A percentile compares a stretch with the other conserved stretches of the same genome.
Evolutionary conservation across 139 green algal species (phyloP).

Genomic region (Tetraselmis chui): DNA sequence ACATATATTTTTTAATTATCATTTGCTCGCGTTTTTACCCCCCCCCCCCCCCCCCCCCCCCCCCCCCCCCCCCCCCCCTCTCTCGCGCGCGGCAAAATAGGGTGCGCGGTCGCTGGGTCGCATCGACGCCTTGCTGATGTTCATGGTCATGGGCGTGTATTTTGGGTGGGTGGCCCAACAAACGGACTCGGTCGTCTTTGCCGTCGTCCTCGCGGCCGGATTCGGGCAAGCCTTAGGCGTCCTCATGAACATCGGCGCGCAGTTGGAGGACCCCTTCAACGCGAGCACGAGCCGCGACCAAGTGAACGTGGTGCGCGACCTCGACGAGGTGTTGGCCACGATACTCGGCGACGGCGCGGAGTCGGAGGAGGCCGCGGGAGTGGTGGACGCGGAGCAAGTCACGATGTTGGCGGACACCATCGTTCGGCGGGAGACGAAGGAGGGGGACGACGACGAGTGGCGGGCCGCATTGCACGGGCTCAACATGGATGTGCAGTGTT

Average conservation of each 20-base stretch:
- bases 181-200: constrained; percentile 1
- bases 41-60: too few species aligned
- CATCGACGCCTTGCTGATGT: neutral
- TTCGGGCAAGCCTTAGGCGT: neutral
- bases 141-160: neutral
- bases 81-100: neutral
- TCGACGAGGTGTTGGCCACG: neutral
- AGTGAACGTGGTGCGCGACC: neutral
- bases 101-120: neutral
- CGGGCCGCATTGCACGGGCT: neutral
- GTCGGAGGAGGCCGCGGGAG: too few species aligned
- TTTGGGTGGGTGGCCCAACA: constrained; percentile 2
- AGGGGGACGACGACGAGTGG: neutral
- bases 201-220: neutral
- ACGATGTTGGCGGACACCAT: neutral
- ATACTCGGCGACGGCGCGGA: neutral
- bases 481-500: neutral
- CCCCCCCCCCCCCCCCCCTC: neutral
- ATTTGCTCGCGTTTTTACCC: too few species aligned
- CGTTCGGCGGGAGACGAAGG: neutral
- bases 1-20: too few species aligned
- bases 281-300: neutral
- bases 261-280: constrained; percentile 8
- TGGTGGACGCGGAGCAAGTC: neutral
- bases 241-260: neutral